A percentile compares a stretch with the other conserved stretches of the same genome.
phyloP scores from a whole-genome alignment of 2,329 filamentous ascomycete genomes.

The Fusarium sp. region DNA sequence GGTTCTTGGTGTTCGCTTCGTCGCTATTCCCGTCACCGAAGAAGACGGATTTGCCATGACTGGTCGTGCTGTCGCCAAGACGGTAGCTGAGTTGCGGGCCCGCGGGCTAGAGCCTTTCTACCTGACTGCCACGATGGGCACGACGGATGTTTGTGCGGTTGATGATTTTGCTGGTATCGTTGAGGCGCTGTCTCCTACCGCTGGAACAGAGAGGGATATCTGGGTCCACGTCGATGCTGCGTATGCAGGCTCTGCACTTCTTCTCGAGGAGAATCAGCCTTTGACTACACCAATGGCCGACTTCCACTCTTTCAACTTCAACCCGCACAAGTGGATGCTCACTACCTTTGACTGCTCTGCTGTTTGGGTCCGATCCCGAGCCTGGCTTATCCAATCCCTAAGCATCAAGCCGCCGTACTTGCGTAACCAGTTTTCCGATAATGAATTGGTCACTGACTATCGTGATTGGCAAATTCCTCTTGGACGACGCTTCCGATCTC shows the following conservation, averaged over 20 bases:
- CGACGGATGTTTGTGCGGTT: slow-evolving; percentile 87
- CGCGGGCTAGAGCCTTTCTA: slow-evolving; percentile 86
- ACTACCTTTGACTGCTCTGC: slow-evolving; percentile 91
- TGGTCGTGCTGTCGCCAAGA: slow-evolving; percentile 69
- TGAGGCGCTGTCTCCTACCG: slow-evolving; percentile 50
- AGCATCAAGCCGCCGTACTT: slow-evolving; percentile 85
- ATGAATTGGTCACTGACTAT: slow-evolving; percentile 90
- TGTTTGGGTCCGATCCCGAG: slow-evolving; percentile 79
- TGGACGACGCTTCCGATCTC: slow-evolving; percentile 83
- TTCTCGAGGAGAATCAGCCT: slow-evolving; percentile 83
- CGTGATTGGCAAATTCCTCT: slow-evolving; percentile 97
- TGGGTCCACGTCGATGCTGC: slow-evolving; percentile 97
- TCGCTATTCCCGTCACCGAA: slow-evolving; percentile 70
- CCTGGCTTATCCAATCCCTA: slow-evolving; percentile 80
- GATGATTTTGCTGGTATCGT: slow-evolving; percentile 82
- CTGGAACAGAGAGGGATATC: slow-evolving; percentile 59
- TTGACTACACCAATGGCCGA: slow-evolving; percentile 60
- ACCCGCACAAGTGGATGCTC: slow-evolving; percentile 98
- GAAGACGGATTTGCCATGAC: slow-evolving; percentile 77
- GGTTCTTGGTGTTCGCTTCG: slow-evolving; percentile 84
- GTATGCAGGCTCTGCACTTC: slow-evolving; percentile 86
- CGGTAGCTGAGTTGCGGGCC: slow-evolving; percentile 61
- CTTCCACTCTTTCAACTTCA: slow-evolving; percentile 92
- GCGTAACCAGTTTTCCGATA: slow-evolving; percentile 81
- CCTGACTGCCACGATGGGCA: slow-evolving; percentile 86